phyloP scores from a whole-genome alignment of 345 rosid genomes.

The Salix udensis region DNA sequence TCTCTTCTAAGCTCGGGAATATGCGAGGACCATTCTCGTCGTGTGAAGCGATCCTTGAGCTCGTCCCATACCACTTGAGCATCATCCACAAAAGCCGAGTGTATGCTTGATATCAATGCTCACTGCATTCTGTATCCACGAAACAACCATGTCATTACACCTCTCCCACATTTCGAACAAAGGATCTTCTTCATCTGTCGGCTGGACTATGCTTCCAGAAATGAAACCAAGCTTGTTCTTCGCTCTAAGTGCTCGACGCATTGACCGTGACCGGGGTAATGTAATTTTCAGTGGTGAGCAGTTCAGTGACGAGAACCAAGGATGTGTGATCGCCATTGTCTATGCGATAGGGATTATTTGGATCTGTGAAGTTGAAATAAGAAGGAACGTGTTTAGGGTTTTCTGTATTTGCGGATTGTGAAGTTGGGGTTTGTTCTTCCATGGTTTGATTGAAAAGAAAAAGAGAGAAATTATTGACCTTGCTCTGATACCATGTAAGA shows the following conservation, averaged over 20 bases:
- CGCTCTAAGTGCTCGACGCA: neutral
- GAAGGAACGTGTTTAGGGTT: neutral
- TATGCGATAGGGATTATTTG: no score
- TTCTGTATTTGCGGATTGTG: neutral
- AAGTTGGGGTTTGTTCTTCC: neutral
- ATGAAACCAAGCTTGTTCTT: no score
- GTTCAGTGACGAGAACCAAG: neutral
- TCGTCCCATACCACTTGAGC: neutral
- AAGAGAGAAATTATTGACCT: no score
- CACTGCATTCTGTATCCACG: neutral
- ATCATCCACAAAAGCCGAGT: neutral
- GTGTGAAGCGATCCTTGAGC: neutral
- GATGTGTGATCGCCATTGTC: no score
- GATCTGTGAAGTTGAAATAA: neutral
- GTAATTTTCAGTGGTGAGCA: no score
- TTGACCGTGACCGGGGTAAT: neutral
- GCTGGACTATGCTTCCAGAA: accelerated
- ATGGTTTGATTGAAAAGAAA: neutral
- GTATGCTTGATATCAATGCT: neutral
- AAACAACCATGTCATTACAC: no score
- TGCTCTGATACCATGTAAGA: no score
- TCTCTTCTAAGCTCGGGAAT: neutral
- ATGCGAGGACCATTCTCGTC: neutral
- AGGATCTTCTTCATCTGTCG: neutral
- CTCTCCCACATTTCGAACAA: neutral